Percentiles rank a stretch among this genome's conserved stretches.
Conservation (phyloP, 2,329 filamentous ascomycete genomes). For the Blastomyces gilchristii region DNA sequence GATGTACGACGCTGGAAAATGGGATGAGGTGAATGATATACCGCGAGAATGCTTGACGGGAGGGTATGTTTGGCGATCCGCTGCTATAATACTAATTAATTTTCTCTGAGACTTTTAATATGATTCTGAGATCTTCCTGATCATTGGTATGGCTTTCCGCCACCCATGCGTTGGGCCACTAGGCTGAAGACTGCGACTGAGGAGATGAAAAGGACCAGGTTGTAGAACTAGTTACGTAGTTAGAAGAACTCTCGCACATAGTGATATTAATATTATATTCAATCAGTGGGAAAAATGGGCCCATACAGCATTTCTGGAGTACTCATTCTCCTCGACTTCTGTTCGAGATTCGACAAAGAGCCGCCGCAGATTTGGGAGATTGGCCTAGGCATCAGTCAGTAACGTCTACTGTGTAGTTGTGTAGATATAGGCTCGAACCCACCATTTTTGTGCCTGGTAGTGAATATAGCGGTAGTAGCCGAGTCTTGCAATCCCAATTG, state of each 20-base stretch:
- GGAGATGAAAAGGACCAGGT: slow-evolving; percentile 90
- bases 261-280: slow-evolving; percentile 10
- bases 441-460: not conserved
- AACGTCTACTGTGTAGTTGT: not conserved
- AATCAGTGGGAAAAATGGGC: not conserved
- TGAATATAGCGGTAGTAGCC: not conserved
- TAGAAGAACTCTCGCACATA: not conserved
- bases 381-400: slow-evolving; percentile 24
- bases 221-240: slow-evolving; percentile 70
- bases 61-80: not conserved
- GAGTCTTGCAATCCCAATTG: not conserved
- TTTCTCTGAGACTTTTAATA: not conserved
- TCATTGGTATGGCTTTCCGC: slow-evolving; percentile 27
- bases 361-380: slow-evolving; percentile 82
- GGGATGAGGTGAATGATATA: not conserved
- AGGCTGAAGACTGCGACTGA: slow-evolving; percentile 91
- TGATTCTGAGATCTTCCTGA: slow-evolving; percentile 1
- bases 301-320: slow-evolving; percentile 81
- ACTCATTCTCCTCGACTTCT: slow-evolving; percentile 86
- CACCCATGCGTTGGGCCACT: slow-evolving; percentile 72
- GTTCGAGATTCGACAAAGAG: slow-evolving; percentile 91
- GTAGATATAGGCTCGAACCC: not conserved
- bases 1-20: slow-evolving; percentile 7
- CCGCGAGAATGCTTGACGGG: not conserved
- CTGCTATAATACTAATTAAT: not conserved